A percentile compares a stretch with the other conserved stretches of the same genome.
Conservation (phyloP, 768 basidiomycete species). For the Russula compacta region DNA sequence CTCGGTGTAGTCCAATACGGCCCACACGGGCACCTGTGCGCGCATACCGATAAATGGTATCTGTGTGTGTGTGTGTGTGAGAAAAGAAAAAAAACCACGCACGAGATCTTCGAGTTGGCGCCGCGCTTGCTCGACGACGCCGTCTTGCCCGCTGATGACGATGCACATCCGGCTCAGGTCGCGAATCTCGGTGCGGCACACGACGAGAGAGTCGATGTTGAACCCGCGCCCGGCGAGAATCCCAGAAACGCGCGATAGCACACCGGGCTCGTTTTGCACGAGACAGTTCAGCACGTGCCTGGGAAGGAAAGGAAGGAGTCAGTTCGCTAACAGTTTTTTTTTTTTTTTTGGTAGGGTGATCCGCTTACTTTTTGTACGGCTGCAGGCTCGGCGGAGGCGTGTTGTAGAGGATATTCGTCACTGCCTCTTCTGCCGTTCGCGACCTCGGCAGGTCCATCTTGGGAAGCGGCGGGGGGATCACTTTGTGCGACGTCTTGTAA, state of each 20-base stretch:
- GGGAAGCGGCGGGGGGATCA: conserved; percentile 76
- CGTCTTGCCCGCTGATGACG: conserved; percentile 92
- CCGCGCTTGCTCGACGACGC: conserved; percentile 94
- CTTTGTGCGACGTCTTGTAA: conserved; percentile 69
- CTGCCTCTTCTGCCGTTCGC: conserved; percentile 88
- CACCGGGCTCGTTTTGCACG: conserved; percentile 98
- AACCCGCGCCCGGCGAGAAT: conserved; percentile 96
- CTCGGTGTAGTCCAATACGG: conserved; percentile 94
- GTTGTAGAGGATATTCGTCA: conserved; percentile 96
- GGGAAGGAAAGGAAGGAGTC: background rate
- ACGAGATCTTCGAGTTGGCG: conserved; percentile 95
- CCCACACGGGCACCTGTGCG: conserved; percentile 93
- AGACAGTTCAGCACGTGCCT: conserved; percentile 97
- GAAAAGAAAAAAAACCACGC: conserved; percentile 27
- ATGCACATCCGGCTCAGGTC: conserved; percentile 98
- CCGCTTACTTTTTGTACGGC: conserved; percentile 82
- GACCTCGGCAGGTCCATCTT: conserved; percentile 75
- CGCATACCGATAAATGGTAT: background rate
- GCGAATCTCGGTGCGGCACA: conserved; percentile 94
- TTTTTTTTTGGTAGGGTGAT: background rate
- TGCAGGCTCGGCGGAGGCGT: conserved; percentile 86
- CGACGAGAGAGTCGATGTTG: conserved; percentile 97
- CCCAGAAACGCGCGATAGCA: conserved; percentile 96
- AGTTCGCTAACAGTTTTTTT: no score
- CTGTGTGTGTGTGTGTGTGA: background rate